phyloP scores from a whole-genome alignment of 805 yeast species.

The Candida tibetensis region DNA sequence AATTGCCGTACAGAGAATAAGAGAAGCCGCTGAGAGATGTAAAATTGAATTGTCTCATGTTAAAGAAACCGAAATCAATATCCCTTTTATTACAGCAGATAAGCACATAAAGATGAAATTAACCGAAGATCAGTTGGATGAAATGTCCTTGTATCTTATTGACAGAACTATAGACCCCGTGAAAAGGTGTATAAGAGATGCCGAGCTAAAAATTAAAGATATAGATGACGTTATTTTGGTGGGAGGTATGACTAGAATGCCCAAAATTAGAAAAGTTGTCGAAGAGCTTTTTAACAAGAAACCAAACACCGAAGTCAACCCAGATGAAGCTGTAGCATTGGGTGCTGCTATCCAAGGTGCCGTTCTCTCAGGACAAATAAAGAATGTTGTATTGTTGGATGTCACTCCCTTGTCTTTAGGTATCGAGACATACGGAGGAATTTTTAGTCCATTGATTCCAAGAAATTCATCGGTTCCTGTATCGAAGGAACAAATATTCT shows the following conservation, averaged over 20 bases:
- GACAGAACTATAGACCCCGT: conserved; percentile 71
- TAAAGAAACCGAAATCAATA: conserved; percentile 55
- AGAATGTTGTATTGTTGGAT: conserved; percentile 25
- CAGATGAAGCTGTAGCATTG: conserved; percentile 49
- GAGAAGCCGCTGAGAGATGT: conserved; percentile 76
- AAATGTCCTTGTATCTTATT: conserved; percentile 62
- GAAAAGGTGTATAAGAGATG: conserved; percentile 70
- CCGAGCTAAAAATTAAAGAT: conserved; percentile 61
- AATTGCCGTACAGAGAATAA: conserved; percentile 66
- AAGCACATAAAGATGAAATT: conserved; percentile 58
- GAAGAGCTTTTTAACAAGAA: conserved; percentile 55
- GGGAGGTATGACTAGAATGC: conserved; percentile 93
- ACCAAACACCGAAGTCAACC: conserved; percentile 74
- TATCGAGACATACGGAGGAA: conserved; percentile 82
- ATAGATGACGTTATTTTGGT: conserved; percentile 74
- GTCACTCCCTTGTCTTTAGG: conserved; percentile 43
- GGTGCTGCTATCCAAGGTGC: conserved; percentile 33
- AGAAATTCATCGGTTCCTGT: conserved; percentile 77
- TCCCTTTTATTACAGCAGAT: conserved; percentile 66
- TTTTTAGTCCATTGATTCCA: conserved; percentile 74
- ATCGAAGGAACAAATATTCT: conserved; percentile 68
- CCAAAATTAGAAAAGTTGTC: conserved; percentile 66
- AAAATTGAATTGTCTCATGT: conserved; percentile 75
- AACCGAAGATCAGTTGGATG: conserved; percentile 67
- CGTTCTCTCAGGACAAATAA: conserved; percentile 25